A percentile compares a stretch with the other conserved stretches of the same genome.
These are phyloP conservation scores for Lentinula edodes DNA, from an alignment of 768 basidiomycete species.

Conservation along the genomic window DNA sequence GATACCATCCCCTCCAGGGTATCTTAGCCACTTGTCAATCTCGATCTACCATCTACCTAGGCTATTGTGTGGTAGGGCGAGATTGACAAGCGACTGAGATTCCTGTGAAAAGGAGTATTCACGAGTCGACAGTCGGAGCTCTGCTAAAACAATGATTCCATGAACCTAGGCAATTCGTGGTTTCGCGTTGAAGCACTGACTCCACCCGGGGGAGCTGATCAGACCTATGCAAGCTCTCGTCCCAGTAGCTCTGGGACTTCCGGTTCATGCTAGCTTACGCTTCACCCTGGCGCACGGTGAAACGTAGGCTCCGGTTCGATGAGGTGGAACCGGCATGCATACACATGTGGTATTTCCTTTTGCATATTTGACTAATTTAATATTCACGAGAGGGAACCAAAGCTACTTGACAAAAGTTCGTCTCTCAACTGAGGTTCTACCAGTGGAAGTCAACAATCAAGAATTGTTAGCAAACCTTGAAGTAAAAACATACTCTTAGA, in stretches of 20 bases:
- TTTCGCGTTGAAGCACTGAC: background rate
- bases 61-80: background rate
- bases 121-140: background rate
- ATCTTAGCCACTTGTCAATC: background rate
- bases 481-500: no score
- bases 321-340: background rate
- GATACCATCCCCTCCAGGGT: background rate
- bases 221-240: background rate
- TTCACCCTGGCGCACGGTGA: background rate
- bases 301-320: background rate
- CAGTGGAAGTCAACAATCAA: no score
- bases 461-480: no score
- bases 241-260: background rate
- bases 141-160: background rate
- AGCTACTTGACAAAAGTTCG: no score
- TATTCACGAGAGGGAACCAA: no score
- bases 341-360: background rate
- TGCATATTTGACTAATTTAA: no score
- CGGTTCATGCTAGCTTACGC: background rate
- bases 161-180: background rate
- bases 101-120: background rate
- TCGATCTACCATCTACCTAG: background rate
- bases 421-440: no score
- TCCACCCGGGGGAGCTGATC: background rate
- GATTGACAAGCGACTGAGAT: background rate